Conservation (phyloP, 805 yeast genomes). For the Yarrowia divulgata region DNA sequence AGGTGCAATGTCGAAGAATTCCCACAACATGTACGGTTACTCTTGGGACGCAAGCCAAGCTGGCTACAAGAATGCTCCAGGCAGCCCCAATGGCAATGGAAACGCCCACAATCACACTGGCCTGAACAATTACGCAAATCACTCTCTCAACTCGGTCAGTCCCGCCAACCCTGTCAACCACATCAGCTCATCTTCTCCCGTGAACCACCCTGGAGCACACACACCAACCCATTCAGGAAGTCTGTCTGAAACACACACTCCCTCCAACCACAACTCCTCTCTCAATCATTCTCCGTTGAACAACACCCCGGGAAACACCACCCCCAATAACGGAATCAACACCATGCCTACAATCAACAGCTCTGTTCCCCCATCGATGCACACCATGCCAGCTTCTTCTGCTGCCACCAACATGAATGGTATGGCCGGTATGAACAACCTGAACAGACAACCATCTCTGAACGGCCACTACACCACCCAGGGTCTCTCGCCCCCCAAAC, state of each 20-base stretch:
- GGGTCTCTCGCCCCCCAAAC: slow-evolving; percentile 39
- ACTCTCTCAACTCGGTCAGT: slow-evolving; percentile 1
- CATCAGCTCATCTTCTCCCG: slow-evolving; percentile 4
- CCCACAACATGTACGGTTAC: slow-evolving; percentile 36
- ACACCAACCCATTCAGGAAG: slow-evolving; percentile 1
- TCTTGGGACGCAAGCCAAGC: slow-evolving; percentile 30
- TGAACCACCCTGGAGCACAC: slow-evolving; percentile 11
- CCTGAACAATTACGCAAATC: slow-evolving; percentile 19
- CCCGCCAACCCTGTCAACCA: slow-evolving; percentile 19
- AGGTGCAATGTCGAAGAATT: slow-evolving; percentile 37
- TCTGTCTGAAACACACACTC: slow-evolving; percentile 18
- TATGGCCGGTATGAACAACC: slow-evolving; percentile 14
- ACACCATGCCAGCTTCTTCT: slow-evolving; percentile 21
- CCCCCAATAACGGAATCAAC: slow-evolving; percentile 28
- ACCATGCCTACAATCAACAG: slow-evolving; percentile 34
- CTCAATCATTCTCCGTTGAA: slow-evolving; percentile 31
- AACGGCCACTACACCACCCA: slow-evolving; percentile 27
- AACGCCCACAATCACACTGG: slow-evolving; percentile 19
- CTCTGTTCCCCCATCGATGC: slow-evolving; percentile 37
- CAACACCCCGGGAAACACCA: slow-evolving; percentile 26
- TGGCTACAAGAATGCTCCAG: slow-evolving; percentile 31
- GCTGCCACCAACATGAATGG: slow-evolving; percentile 18
- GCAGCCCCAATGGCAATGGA: slow-evolving; percentile 27
- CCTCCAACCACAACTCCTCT: slow-evolving; percentile 15
- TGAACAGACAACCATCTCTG: slow-evolving; percentile 10